These are phyloP conservation scores for Auricularia sp. DNA, from an alignment of 768 basidiomycete genomes.

Conservation along the genomic window DNA sequence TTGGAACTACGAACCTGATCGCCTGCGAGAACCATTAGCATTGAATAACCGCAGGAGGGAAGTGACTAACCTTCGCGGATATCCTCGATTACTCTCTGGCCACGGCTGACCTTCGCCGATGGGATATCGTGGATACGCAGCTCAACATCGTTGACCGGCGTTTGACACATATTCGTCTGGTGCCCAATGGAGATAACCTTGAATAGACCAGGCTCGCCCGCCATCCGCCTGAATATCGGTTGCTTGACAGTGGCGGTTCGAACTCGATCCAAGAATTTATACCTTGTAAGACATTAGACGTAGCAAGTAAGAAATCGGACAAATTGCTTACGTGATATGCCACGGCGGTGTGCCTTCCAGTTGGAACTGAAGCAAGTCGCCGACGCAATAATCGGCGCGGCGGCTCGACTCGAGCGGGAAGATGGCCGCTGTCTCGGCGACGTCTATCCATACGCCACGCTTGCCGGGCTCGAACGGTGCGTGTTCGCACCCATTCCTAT, in stretches of 20 bases:
- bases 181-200: conserved; percentile 82
- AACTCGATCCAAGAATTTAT: conserved; percentile 67
- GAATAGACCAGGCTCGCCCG: conserved; percentile 76
- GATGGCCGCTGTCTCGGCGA: conserved; percentile 93
- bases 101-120: conserved; percentile 80
- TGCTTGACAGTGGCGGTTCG: conserved; percentile 64
- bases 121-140: conserved; percentile 76
- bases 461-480: conserved; percentile 47
- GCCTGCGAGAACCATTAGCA: conserved; percentile 45
- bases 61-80: conserved; percentile 70
- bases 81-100: conserved; percentile 70
- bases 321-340: conserved; percentile 59
- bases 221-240: conserved; percentile 78
- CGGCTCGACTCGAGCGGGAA: conserved; percentile 58
- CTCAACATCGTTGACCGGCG: conserved; percentile 62
- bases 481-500: conserved; percentile 76
- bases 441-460: conserved; percentile 73
- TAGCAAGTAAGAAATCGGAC: not conserved
- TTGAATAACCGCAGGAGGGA: too few species aligned
- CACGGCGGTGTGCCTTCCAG: conserved; percentile 91
- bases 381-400: conserved; percentile 76
- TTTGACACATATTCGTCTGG: conserved; percentile 87
- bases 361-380: conserved; percentile 83
- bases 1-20: conserved; percentile 10
- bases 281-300: conserved; percentile 35